Base-by-base conservation (phyloP, 768 basidiomycete species). In the Lactifluus pinguis region DNA sequence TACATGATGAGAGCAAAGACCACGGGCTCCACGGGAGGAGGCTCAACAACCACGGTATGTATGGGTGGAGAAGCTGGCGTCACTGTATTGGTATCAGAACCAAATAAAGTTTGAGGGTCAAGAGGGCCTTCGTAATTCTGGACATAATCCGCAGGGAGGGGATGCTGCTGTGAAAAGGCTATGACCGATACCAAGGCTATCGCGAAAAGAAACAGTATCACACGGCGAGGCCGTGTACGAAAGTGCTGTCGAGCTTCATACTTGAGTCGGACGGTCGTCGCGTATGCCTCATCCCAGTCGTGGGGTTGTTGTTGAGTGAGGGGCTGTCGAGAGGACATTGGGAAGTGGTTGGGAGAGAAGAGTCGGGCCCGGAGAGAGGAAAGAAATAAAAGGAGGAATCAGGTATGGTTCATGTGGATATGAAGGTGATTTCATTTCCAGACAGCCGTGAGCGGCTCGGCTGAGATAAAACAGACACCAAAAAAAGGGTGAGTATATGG, bases 1-100 rank as follows among this genome's bases (percentile, higher is more conserved):
- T 38, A 60, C 59, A 66, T 65, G 39, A 66, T 19, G 14, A 66
- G 63, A 11, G 63, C 51, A 29, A 66, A 66, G 25, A 55, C 55
- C 25, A 66, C 55, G 0, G 59, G 65, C 30, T 60, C 53, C 10
- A 52, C 36, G 4, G 29, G n/a, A 15, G 21, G 57, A 15, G 21
- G 57, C 21, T 59, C 52, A 19, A 57, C 32, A 3, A 54, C 1
- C 13, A 44, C 15, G n/a, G 57, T 54, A 9, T 54, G n/a, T 7
- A 49, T 47, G 8, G 34, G 39, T 7, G 57, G 19, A 4, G 64
- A 44, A 15, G 58, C 57, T 13, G 55, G 54, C 10, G 44, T 25
- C 25, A 25, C 36, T 9, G 61, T 54, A 17, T 34, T 44, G 10
- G 47, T 30, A 15, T 5, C 44, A n/a, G 53, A 34, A 9, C 34